Conservation (phyloP, 495 filamentous ascomycete genomes). For the Hyphodiscus hymeniophilus region DNA sequence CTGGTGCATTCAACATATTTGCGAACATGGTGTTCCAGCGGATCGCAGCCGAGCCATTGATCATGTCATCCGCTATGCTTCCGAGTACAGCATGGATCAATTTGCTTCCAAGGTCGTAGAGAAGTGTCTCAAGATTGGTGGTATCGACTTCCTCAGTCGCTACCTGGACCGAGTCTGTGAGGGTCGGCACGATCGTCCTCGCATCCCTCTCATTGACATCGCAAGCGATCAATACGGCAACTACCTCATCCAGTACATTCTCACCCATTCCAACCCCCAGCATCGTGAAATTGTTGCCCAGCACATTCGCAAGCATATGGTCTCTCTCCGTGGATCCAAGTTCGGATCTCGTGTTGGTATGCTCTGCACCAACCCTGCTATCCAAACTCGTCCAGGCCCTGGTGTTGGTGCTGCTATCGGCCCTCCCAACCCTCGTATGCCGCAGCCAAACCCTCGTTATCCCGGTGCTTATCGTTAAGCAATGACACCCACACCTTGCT, state of each 20-base stretch:
- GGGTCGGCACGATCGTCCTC: slow-evolving; percentile 79
- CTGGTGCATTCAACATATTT: slow-evolving; percentile 99
- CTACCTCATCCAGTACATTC: slow-evolving; percentile 94
- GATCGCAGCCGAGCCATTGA: slow-evolving; percentile 92
- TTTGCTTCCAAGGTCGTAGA: slow-evolving; percentile 99
- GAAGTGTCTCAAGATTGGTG: slow-evolving; percentile 97
- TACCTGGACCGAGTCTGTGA: slow-evolving; percentile 94
- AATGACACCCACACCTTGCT: slow-evolving; percentile 11
- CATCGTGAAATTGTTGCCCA: slow-evolving; percentile 88
- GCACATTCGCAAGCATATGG: slow-evolving; percentile 98
- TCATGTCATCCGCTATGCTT: slow-evolving; percentile 84
- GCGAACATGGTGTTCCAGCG: slow-evolving; percentile 86
- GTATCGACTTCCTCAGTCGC: slow-evolving; percentile 79
- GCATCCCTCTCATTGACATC: slow-evolving; percentile 97
- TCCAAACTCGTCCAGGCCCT: slow-evolving; percentile 77
- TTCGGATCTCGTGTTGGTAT: slow-evolving; percentile 97
- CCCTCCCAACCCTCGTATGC: slow-evolving; percentile 41
- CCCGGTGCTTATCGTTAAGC: slow-evolving; percentile 43
- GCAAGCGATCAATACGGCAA: slow-evolving; percentile 98
- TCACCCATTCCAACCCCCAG: slow-evolving; percentile 75
- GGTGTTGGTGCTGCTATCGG: slow-evolving; percentile 54
- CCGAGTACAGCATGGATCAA: slow-evolving; percentile 98
- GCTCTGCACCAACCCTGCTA: slow-evolving; percentile 92
- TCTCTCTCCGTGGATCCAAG: slow-evolving; percentile 94
- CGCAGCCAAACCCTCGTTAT: slow-evolving; percentile 35